Conservation (phyloP, 768 basidiomycete species). For the Pleurotus eryngii region DNA sequence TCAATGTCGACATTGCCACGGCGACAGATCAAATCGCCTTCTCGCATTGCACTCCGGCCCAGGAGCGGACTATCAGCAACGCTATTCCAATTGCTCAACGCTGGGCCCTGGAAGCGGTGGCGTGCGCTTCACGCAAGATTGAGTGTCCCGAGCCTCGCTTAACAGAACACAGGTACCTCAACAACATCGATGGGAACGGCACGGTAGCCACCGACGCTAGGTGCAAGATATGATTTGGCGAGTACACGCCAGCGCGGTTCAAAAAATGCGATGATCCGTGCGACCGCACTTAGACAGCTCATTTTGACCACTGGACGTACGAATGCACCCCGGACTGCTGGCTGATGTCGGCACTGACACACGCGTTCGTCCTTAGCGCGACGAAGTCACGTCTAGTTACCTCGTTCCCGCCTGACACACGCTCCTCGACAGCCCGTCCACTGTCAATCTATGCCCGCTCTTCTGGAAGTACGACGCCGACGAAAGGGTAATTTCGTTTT, state of each 20-base stretch:
- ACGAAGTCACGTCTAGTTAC: background rate
- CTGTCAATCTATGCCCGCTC: background rate
- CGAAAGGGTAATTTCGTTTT: no score
- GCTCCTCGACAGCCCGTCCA: background rate
- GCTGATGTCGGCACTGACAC: background rate
- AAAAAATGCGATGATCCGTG: background rate
- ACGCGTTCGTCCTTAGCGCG: background rate
- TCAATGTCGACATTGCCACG: no score
- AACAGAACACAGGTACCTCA: background rate
- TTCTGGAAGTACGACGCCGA: background rate
- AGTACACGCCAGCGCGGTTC: background rate
- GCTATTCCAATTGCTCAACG: background rate
- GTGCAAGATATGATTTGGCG: conserved; percentile 2
- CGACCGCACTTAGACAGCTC: background rate
- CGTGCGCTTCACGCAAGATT: background rate
- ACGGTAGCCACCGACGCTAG: background rate
- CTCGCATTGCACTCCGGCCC: background rate
- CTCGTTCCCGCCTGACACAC: background rate
- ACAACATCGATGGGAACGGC: background rate
- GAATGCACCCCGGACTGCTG: background rate
- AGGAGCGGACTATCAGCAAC: background rate
- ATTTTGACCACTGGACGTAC: background rate
- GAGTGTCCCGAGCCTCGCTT: no score
- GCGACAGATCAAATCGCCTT: no score
- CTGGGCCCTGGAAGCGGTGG: background rate